Percentiles rank a stretch among this genome's conserved stretches.
Conservation (phyloP, 305 asterid genomes). For the Solanum hybrid region DNA sequence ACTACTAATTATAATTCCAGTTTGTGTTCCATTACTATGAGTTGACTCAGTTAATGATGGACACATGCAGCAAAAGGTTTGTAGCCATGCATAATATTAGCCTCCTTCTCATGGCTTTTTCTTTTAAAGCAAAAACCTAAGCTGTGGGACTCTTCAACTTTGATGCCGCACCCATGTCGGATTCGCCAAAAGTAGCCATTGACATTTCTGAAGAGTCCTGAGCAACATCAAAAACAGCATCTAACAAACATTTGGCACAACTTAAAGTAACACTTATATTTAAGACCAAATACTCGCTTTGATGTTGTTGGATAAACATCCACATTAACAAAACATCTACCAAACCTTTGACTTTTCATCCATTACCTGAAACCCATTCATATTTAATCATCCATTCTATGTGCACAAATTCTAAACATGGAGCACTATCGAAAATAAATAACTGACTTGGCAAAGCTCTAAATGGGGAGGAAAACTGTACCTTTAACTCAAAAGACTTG, state of each 20-base stretch:
- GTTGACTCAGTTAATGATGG: background rate
- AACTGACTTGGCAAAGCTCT: background rate
- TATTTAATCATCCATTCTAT: background rate
- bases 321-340: background rate
- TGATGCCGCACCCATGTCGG: background rate
- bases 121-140: background rate
- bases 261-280: background rate
- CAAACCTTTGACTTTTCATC: background rate
- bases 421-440: background rate
- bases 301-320: background rate
- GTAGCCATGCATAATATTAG: background rate
- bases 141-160: background rate
- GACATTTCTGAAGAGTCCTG: background rate
- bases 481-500: constrained; percentile 94
- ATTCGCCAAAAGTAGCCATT: background rate
- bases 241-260: background rate
- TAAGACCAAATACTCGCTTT: background rate
- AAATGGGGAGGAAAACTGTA: constrained; percentile 6
- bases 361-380: background rate
- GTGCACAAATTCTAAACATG: background rate
- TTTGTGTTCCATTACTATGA: background rate
- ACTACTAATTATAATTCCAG: background rate
- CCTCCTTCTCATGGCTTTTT: background rate
- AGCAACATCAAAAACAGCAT: background rate
- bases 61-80: background rate